Conservation (phyloP, 148 eudicot genomes). For the Gaultheria prostrata region DNA sequence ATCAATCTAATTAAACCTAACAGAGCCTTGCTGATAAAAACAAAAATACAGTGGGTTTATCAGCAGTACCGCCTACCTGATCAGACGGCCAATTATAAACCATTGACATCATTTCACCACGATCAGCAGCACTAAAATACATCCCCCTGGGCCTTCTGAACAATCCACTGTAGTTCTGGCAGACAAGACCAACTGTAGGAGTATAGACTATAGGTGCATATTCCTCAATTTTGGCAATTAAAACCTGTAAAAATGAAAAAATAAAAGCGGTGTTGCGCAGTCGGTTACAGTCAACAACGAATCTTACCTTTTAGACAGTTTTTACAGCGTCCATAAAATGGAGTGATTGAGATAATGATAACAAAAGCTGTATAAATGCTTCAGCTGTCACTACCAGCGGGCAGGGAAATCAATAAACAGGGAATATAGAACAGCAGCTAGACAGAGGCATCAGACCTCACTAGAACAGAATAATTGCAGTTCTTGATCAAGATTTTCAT, state of each 20-base stretch:
- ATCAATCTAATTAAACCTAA: not conserved
- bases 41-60: not conserved
- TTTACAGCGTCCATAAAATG: not conserved
- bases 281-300: no score
- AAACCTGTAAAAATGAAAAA: slow-evolving; percentile 49
- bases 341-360: not conserved
- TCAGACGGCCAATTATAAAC: slow-evolving; percentile 99
- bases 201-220: slow-evolving; percentile 97
- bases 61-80: slow-evolving; percentile 45
- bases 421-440: not conserved
- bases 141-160: slow-evolving; percentile 98
- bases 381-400: not conserved
- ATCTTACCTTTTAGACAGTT: not conserved
- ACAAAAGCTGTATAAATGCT: not conserved
- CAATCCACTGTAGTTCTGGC: slow-evolving; percentile 91
- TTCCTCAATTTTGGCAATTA: slow-evolving; percentile 86
- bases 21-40: not conserved
- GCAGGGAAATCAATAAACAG: not conserved
- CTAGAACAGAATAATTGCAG: not conserved
- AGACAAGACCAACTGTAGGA: slow-evolving; percentile 97
- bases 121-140: slow-evolving; percentile 91
- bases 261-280: not conserved
- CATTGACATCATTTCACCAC: slow-evolving; percentile 99
- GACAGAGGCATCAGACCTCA: not conserved
- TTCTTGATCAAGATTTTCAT: not conserved